Evolutionary conservation across 345 rosid species (phyloP), one percentile per base, ranked within the genome.

Genomic region (Leavenworthia alabamica): DNA sequence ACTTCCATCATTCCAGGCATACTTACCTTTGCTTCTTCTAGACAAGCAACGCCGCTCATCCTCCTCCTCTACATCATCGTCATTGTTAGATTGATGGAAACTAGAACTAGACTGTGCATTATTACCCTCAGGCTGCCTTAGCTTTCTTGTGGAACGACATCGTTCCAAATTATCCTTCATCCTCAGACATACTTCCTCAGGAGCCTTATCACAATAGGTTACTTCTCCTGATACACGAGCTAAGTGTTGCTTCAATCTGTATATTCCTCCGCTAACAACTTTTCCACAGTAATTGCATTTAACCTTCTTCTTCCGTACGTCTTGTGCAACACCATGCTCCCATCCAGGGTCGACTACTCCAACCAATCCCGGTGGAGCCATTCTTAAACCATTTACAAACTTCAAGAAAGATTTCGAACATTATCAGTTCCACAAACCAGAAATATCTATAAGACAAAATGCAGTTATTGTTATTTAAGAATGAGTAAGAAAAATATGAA

Each of bases 291-390:
- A 86, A 74, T 82, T 86, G 60, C 95, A 84, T 72, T 86, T 86
- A 42, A 82, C 95, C 63, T 87, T 87, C 79, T 84, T 87, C 73
- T 84, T 82, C 60, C 84, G 80, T 17, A 81, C 86, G 68, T 87
- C 95, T 68, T 81, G 90, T 48, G 95, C 85, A 69, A 78, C 73
- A 16, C 90, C 95, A 49, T 84, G 90, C 75, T 87, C 90, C 95
- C 95, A 87, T 66, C 89, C 91, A 14, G 88, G 95, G 62, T 84
- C 86, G 52, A 82, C 83, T n/a, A 56, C 77, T 56, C 84, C 85
- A 6, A 59, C 40, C 15, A 85, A 68, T 46, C 88, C 81, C 68
- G 68, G 73, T 69, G 89, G 90, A 24, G 81, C 78, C 95, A 82
- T 84, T 62, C 32, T 68, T 70, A 81, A 71, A 81, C 76, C 79